These are phyloP conservation scores for Tylopilus sp. DNA, from an alignment of 768 basidiomycete genomes.

Conservation along the genomic window DNA sequence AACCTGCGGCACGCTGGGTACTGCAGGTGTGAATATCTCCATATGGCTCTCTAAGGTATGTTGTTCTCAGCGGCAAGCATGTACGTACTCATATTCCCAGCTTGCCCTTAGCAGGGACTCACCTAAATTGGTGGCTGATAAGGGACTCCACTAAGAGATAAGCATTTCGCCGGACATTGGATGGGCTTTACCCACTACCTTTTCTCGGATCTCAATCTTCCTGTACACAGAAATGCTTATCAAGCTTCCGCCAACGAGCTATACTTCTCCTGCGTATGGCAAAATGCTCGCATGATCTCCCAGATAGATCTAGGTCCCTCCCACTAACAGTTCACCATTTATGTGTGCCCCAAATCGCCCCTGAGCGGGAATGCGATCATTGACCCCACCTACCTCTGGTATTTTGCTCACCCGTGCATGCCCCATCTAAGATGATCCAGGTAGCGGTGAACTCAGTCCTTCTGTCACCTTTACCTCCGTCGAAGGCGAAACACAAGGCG, in stretches of 20 bases:
- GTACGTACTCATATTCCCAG: slow-evolving; percentile 1
- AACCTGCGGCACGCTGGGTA: no score
- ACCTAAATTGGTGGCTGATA: background rate
- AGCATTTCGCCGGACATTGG: slow-evolving; percentile 13
- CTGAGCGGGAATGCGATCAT: background rate
- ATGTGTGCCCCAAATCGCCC: slow-evolving; percentile 4
- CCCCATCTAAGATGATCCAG: slow-evolving; percentile 10
- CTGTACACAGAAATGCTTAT: slow-evolving; percentile 13
- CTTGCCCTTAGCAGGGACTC: background rate
- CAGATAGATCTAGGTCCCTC: slow-evolving; percentile 3
- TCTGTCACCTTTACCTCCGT: background rate
- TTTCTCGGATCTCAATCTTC: slow-evolving; percentile 1
- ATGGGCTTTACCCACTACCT: background rate
- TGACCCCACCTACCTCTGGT: background rate
- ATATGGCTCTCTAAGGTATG: no score
- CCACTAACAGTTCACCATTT: slow-evolving; percentile 12
- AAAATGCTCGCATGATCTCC: background rate
- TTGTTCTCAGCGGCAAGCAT: background rate
- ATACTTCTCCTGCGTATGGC: background rate
- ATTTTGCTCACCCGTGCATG: background rate
- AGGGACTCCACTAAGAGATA: slow-evolving; percentile 14
- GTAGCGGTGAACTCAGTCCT: background rate
- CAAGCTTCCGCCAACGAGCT: slow-evolving; percentile 3
- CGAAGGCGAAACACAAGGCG: slow-evolving; percentile 3
- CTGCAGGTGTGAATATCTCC: no score